Evolutionary conservation across 2,329 filamentous ascomycete species (phyloP).

Genomic region (Cercospora berteroae): DNA sequence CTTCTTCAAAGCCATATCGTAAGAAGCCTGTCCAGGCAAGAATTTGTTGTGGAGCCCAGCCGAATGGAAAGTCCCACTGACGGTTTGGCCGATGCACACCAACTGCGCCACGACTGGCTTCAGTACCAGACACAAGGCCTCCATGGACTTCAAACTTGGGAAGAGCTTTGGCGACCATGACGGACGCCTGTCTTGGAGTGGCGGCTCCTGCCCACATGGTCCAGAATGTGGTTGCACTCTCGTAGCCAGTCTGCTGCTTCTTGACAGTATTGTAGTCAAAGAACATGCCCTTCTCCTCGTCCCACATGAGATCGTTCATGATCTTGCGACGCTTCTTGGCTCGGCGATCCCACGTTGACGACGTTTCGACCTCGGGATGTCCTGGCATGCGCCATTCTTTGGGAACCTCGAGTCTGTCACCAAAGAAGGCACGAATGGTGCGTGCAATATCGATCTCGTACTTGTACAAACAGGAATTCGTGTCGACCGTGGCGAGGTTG

Average conservation of each 20-base stretch:
- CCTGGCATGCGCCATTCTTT: conserved; percentile 72
- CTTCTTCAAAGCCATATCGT: conserved; percentile 86
- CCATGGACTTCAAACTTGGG: conserved; percentile 86
- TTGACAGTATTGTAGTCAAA: conserved; percentile 93
- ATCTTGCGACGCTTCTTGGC: conserved; percentile 78
- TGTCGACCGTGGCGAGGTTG: conserved; percentile 86
- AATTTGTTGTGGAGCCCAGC: conserved; percentile 98
- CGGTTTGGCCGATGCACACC: conserved; percentile 83
- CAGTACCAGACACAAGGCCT: conserved; percentile 83
- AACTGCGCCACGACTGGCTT: conserved; percentile 78
- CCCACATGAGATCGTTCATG: conserved; percentile 94
- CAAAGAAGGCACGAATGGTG: conserved; percentile 79
- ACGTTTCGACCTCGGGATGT: conserved; percentile 69
- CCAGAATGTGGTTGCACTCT: conserved; percentile 94
- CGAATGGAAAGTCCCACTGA: conserved; percentile 98
- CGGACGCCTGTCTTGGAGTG: conserved; percentile 79
- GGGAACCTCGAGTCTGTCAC: conserved; percentile 78
- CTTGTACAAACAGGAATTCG: conserved; percentile 94
- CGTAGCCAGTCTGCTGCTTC: conserved; percentile 77
- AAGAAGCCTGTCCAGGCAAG: conserved; percentile 91
- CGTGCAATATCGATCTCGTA: conserved; percentile 92
- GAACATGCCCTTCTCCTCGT: conserved; percentile 88
- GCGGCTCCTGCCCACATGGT: conserved; percentile 92
- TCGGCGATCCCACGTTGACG: conserved; percentile 84
- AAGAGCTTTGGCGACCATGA: conserved; percentile 75